Percentiles rank a stretch among this genome's conserved stretches.
phyloP scores from a whole-genome alignment of 257 asterid genomes.

The Haberlea rhodopensis region DNA sequence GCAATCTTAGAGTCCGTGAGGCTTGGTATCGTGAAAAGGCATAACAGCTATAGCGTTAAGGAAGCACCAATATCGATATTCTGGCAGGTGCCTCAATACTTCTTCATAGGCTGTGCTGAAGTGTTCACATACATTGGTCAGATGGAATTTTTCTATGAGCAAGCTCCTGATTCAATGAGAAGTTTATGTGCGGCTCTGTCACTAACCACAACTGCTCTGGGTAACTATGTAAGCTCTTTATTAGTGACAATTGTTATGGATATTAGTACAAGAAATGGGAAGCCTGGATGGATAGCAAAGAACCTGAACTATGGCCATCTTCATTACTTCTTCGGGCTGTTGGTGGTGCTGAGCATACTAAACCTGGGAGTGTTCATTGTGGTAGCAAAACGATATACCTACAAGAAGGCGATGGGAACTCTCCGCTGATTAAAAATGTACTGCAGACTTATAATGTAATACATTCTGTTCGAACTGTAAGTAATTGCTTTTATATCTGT shows the following conservation, averaged over 20 bases:
- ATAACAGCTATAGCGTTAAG: slow-evolving; percentile 35
- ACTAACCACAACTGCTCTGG: slow-evolving; percentile 53
- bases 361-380: slow-evolving; percentile 47
- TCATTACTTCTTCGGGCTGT: slow-evolving; percentile 59
- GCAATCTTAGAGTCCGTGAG: slow-evolving; percentile 46
- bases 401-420: slow-evolving; percentile 25
- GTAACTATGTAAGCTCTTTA: slow-evolving; percentile 56
- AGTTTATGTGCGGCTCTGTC: slow-evolving; percentile 57
- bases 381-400: slow-evolving; percentile 47
- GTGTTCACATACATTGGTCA: slow-evolving; percentile 59
- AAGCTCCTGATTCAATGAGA: slow-evolving; percentile 71
- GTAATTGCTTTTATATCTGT: no score
- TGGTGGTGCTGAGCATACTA: slow-evolving; percentile 51
- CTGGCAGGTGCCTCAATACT: slow-evolving; percentile 71
- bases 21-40: slow-evolving; percentile 32
- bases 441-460: not conserved
- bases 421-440: no score
- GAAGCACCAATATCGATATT: slow-evolving; percentile 52
- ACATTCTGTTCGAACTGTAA: no score
- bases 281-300: slow-evolving; percentile 64
- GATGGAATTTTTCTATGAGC: slow-evolving; percentile 62
- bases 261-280: slow-evolving; percentile 43
- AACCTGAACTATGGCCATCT: slow-evolving; percentile 56
- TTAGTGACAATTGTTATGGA: slow-evolving; percentile 50
- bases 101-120: slow-evolving; percentile 66